phyloP scores from a whole-genome alignment of 805 yeast species.

The Saturnispora gosingensis region DNA sequence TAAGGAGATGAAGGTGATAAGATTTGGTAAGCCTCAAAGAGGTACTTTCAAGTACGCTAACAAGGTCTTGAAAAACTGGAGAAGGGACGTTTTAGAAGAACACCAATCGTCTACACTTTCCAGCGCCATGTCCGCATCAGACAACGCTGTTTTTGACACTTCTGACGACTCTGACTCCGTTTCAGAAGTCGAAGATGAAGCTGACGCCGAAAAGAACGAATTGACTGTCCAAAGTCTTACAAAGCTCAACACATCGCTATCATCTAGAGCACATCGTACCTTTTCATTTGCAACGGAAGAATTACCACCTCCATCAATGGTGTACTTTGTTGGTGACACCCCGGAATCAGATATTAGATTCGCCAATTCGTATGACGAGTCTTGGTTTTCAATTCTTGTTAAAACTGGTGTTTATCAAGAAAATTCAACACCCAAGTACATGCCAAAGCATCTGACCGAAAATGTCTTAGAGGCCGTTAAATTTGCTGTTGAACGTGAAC shows the following conservation, averaged over 20 bases:
- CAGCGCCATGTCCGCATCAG: neutral
- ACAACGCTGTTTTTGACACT: conserved; percentile 1
- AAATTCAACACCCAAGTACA: conserved; percentile 69
- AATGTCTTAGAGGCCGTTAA: conserved; percentile 75
- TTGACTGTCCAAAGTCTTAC: conserved; percentile 37
- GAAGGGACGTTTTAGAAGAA: conserved; percentile 66
- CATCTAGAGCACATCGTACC: neutral
- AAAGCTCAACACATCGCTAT: conserved; percentile 27
- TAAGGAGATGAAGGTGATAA: conserved; percentile 62
- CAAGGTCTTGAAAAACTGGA: conserved; percentile 67
- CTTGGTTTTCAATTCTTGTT: conserved; percentile 79
- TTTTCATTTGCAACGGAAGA: conserved; percentile 24
- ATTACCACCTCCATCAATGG: conserved; percentile 77
- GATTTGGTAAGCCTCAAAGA: conserved; percentile 86
- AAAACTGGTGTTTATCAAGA: conserved; percentile 83
- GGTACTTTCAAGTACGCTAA: conserved; percentile 81
- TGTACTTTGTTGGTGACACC: conserved; percentile 83
- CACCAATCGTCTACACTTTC: conserved; percentile 30
- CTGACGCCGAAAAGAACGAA: conserved; percentile 32
- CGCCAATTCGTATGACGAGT: conserved; percentile 76
- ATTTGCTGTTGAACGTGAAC: conserved; percentile 78
- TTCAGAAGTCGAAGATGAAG: conserved; percentile 16
- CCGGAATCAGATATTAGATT: conserved; percentile 84
- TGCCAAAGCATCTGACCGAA: conserved; percentile 65
- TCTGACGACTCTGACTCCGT: conserved; percentile 8